Percentiles rank a stretch among this genome's conserved stretches.
These are phyloP conservation scores for Trichoderma orchidacearum DNA, from an alignment of 495 filamentous ascomycete species.

Conservation along the genomic window DNA sequence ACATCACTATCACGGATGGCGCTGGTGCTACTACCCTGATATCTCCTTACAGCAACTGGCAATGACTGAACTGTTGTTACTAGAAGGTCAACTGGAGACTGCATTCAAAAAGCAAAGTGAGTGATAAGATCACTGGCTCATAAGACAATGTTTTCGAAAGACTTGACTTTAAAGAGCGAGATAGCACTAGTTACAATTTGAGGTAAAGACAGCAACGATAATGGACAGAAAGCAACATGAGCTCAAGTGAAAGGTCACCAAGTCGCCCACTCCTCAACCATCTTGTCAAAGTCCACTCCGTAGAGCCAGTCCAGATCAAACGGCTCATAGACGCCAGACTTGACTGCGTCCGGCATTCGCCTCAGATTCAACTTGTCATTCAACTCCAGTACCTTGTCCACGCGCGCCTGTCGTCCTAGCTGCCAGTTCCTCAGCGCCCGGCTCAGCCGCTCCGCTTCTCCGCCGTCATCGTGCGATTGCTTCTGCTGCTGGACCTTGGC, in stretches of 20 bases:
- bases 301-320: constrained; percentile 11
- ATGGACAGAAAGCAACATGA: not conserved
- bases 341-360: constrained; percentile 6
- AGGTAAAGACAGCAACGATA: not conserved
- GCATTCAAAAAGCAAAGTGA: too few species aligned
- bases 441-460: not conserved
- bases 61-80: too few species aligned
- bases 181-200: too few species aligned
- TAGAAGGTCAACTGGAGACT: too few species aligned
- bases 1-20: too few species aligned
- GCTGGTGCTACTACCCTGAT: too few species aligned
- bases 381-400: constrained; percentile 10
- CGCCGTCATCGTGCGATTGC: constrained; percentile 1
- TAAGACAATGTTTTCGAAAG: too few species aligned
- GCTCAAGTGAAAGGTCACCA: not conserved
- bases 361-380: constrained; percentile 9
- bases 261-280: constrained; percentile 7
- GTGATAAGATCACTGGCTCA: too few species aligned
- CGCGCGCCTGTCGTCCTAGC: constrained; percentile 6
- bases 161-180: too few species aligned
- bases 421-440: constrained; percentile 8
- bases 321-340: constrained; percentile 5
- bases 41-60: too few species aligned
- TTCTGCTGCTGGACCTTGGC: constrained; percentile 4
- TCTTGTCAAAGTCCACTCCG: constrained; percentile 4